Conservation (phyloP, 2,329 filamentous ascomycete genomes). For the Orbilia blumenaviensis region DNA sequence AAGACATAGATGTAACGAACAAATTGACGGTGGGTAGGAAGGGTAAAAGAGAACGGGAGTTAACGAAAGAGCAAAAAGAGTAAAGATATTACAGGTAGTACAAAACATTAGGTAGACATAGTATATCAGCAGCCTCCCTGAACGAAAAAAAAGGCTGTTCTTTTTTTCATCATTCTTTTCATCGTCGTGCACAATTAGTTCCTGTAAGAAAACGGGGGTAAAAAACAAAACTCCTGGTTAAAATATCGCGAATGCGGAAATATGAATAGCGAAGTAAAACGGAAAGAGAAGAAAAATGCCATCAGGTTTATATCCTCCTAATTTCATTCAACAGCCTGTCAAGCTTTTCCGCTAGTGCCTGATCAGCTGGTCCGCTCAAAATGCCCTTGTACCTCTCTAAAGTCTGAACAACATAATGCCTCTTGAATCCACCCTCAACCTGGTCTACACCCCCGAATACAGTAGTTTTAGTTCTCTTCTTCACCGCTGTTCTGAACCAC, state of each 20-base stretch:
- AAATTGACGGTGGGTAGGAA: background rate
- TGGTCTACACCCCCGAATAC: constrained; percentile 40
- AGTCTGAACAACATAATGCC: constrained; percentile 44
- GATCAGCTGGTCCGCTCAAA: constrained; percentile 16
- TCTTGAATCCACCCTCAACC: constrained; percentile 53
- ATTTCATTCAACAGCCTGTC: constrained; percentile 53
- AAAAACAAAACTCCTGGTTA: constrained; percentile 29
- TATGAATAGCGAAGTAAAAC: constrained; percentile 3
- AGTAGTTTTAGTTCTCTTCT: constrained; percentile 38
- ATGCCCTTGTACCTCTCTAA: constrained; percentile 46
- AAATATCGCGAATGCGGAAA: background rate
- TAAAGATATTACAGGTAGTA: background rate
- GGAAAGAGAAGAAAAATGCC: background rate
- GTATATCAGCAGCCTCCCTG: background rate
- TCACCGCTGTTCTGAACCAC: constrained; percentile 65
- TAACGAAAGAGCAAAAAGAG: background rate
- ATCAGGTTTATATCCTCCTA: constrained; percentile 27
- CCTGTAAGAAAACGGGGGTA: background rate
- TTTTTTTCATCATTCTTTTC: constrained; percentile 25
- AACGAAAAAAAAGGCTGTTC: background rate
- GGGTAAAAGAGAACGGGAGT: background rate
- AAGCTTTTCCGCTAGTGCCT: constrained; percentile 45
- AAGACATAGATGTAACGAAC: background rate
- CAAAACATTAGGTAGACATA: constrained; percentile 11
- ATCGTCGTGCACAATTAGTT: constrained; percentile 19